These are phyloP conservation scores for Raffaelea ambrosiae DNA, from an alignment of 2,329 filamentous ascomycete species.

Conservation along the genomic window DNA sequence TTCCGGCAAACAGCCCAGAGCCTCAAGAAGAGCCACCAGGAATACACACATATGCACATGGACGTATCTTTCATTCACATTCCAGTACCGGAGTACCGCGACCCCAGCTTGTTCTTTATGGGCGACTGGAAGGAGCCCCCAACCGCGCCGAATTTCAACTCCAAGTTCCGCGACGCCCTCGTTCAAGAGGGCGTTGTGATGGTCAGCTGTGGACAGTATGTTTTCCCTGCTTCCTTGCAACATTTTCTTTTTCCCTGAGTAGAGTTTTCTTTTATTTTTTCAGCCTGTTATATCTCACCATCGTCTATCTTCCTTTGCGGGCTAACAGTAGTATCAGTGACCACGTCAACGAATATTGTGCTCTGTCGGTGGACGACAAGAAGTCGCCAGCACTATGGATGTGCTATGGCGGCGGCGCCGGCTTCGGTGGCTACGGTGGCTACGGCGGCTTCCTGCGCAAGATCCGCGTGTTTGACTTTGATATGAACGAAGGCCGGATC, in stretches of 20 bases:
- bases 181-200: slow-evolving; percentile 78
- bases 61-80: slow-evolving; percentile 98
- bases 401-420: slow-evolving; percentile 90
- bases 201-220: slow-evolving; percentile 85
- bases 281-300: neutral
- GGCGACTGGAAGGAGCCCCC: slow-evolving; percentile 76
- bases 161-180: slow-evolving; percentile 84
- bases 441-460: slow-evolving; percentile 80
- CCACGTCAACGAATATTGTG: slow-evolving; percentile 95
- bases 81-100: slow-evolving; percentile 79
- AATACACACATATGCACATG: slow-evolving; percentile 89
- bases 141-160: slow-evolving; percentile 83
- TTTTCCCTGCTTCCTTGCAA: slow-evolving; percentile 14
- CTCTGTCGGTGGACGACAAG: slow-evolving; percentile 50
- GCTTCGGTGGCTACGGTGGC: slow-evolving; percentile 91
- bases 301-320: neutral
- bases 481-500: slow-evolving; percentile 83
- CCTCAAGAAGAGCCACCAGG: slow-evolving; percentile 67
- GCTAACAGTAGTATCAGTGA: slow-evolving; percentile 46
- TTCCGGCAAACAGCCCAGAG: slow-evolving; percentile 70
- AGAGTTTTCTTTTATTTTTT: neutral
- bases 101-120: slow-evolving; percentile 47
- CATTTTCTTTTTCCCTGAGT: neutral
- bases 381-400: slow-evolving; percentile 76
- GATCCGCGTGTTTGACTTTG: slow-evolving; percentile 83